A percentile compares a stretch with the other conserved stretches of the same genome.
These are phyloP conservation scores for Erysimum pusillum DNA, from an alignment of 441 rosid genomes.

Conservation along the genomic window DNA sequence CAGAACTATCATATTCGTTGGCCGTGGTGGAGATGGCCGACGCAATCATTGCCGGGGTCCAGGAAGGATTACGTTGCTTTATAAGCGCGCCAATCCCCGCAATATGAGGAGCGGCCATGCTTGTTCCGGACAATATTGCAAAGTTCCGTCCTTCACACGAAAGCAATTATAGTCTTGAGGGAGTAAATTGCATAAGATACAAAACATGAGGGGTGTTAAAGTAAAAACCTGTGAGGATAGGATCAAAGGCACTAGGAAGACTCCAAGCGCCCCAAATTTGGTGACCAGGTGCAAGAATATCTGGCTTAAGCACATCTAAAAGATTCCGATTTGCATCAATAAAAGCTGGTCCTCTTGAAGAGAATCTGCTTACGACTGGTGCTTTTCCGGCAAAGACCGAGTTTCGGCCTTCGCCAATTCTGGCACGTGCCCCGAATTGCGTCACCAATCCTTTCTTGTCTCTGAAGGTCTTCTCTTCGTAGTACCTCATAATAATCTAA, in stretches of 20 bases:
- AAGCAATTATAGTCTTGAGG: not conserved
- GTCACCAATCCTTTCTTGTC: conserved; percentile 53
- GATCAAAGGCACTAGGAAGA: conserved; percentile 66
- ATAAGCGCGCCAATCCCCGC: conserved; percentile 80
- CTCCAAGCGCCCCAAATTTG: conserved; percentile 90
- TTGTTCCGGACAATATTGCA: conserved; percentile 87
- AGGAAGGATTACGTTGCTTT: conserved; percentile 74
- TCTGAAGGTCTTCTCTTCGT: conserved; percentile 64
- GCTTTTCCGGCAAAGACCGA: conserved; percentile 62
- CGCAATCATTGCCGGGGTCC: conserved; percentile 88
- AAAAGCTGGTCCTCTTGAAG: conserved; percentile 72
- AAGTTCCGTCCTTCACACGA: conserved; percentile 62
- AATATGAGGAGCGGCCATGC: conserved; percentile 94
- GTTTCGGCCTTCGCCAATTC: conserved; percentile 73
- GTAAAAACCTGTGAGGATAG: conserved; percentile 56
- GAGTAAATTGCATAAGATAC: not conserved
- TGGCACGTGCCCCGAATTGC: conserved; percentile 60
- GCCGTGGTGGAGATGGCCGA: conserved; percentile 91
- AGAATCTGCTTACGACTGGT: conserved; percentile 68
- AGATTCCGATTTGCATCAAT: conserved; percentile 51
- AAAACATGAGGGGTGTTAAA: not conserved
- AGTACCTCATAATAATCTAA: conserved; percentile 67
- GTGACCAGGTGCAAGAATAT: conserved; percentile 73
- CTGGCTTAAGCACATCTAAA: conserved; percentile 71
- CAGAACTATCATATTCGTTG: conserved; percentile 56